Evolutionary conservation across 2,329 filamentous ascomycete species (phyloP).

Genomic region (Aspergillus transmontanensis): DNA sequence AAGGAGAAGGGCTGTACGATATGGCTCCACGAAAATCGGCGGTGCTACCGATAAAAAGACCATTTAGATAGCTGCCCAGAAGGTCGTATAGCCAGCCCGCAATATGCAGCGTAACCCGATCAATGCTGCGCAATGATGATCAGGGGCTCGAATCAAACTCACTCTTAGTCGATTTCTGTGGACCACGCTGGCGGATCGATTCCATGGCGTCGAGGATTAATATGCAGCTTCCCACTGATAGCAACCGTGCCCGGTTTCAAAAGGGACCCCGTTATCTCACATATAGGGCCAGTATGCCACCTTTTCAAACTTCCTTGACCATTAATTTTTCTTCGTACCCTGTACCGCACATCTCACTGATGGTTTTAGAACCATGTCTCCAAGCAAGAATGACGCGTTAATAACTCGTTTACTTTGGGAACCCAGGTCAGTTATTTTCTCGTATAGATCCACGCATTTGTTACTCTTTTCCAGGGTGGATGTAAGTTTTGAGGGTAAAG

Average conservation of each 20-base stretch:
- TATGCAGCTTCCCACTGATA: slow-evolving; percentile 18
- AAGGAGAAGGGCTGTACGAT: not conserved
- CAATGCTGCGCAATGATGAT: slow-evolving; percentile 3
- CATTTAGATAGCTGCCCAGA: not conserved
- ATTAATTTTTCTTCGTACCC: not conserved
- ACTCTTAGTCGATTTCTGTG: not conserved
- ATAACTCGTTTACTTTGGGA: slow-evolving; percentile 36
- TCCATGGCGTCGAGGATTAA: slow-evolving; percentile 4
- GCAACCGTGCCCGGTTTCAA: not conserved
- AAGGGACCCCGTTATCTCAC: not conserved
- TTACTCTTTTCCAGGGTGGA: not conserved
- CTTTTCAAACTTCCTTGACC: not conserved
- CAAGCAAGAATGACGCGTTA: slow-evolving; percentile 22
- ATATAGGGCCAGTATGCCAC: slow-evolving; percentile 2
- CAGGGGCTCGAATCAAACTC: slow-evolving; percentile 3
- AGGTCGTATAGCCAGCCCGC: not conserved
- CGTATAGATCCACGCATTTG: not conserved
- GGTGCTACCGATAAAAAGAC: not conserved
- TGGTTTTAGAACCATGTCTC: slow-evolving; percentile 19
- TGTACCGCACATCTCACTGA: not conserved
- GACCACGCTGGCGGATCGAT: not conserved
- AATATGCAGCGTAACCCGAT: slow-evolving; percentile 13
- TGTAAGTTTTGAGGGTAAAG: not conserved
- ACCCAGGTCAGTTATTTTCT: slow-evolving; percentile 29
- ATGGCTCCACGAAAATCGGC: not conserved